A percentile compares a stretch with the other conserved stretches of the same genome.
Evolutionary conservation across 2,329 filamentous ascomycete genomes (phyloP).

Genomic region (Fusarium sarcochroum): DNA sequence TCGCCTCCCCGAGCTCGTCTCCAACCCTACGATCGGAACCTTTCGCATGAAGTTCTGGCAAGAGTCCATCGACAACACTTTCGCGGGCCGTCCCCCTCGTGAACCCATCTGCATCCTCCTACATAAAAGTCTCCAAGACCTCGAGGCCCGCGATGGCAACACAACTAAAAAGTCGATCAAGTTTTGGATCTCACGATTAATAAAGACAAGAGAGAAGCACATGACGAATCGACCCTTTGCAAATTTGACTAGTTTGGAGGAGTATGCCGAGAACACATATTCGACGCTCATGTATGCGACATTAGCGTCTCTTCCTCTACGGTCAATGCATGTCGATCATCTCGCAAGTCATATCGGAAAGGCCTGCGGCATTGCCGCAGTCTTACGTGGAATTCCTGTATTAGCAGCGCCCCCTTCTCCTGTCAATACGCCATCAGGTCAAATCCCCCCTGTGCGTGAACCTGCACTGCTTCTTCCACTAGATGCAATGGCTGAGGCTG

Average conservation of each 20-base stretch:
- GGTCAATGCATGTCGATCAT: conserved; percentile 89
- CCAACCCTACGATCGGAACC: conserved; percentile 85
- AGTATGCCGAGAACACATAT: conserved; percentile 95
- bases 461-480: conserved; percentile 82
- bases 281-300: conserved; percentile 92
- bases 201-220: conserved; percentile 85
- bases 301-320: conserved; percentile 82
- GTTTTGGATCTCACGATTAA: conserved; percentile 82
- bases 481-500: conserved; percentile 87
- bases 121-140: conserved; percentile 76
- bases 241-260: conserved; percentile 80
- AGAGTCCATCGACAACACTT: conserved; percentile 83
- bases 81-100: conserved; percentile 83
- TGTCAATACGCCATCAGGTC: conserved; percentile 59
- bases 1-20: conserved; percentile 89
- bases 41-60: conserved; percentile 97
- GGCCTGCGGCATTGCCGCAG: conserved; percentile 87
- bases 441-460: conserved; percentile 57
- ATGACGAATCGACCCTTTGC: conserved; percentile 88
- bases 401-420: conserved; percentile 79
- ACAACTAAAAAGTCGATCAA: conserved; percentile 68
- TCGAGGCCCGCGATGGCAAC: conserved; percentile 62
- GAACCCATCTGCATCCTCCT: conserved; percentile 93
- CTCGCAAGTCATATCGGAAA: conserved; percentile 96
- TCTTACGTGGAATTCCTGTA: conserved; percentile 88